Conservation (phyloP, 176 grass and related monocot species). For the Chloris gayana region DNA sequence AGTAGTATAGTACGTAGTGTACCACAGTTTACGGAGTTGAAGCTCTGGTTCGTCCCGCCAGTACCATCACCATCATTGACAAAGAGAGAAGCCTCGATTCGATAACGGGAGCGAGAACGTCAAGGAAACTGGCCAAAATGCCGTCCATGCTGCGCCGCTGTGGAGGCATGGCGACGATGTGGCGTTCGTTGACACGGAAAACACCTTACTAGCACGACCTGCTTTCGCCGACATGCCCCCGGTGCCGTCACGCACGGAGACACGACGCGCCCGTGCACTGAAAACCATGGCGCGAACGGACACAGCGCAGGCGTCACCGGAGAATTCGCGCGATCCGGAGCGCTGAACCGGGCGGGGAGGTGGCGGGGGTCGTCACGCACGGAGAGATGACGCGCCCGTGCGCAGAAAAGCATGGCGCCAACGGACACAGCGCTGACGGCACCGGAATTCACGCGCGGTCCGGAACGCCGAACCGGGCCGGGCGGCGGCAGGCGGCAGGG, state of each 20-base stretch:
- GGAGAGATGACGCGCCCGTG: too few relatives aligned
- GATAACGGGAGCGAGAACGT: neutral
- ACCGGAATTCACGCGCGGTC: too few relatives aligned
- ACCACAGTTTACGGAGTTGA: neutral
- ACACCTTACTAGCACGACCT: neutral
- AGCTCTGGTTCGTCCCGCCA: neutral
- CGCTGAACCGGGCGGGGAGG: too few relatives aligned
- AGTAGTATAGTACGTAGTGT: too few relatives aligned
- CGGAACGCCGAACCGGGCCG: too few relatives aligned
- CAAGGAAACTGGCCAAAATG: neutral
- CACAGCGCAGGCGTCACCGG: neutral
- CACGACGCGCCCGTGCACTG: neutral
- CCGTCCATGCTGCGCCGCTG: slow-evolving; percentile 18
- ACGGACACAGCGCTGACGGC: too few relatives aligned
- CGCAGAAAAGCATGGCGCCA: too few relatives aligned
- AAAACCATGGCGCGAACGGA: neutral
- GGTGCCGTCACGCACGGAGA: neutral
- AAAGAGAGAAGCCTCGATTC: too few relatives aligned
- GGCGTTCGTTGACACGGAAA: neutral
- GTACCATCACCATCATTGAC: neutral
- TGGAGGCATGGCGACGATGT: slow-evolving; percentile 21
- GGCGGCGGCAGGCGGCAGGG: too few relatives aligned
- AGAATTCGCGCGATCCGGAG: neutral
- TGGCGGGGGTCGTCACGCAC: too few relatives aligned
- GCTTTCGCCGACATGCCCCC: neutral